phyloP scores from a whole-genome alignment of 2,329 filamentous ascomycete species.

The Exophiala mesophila region DNA sequence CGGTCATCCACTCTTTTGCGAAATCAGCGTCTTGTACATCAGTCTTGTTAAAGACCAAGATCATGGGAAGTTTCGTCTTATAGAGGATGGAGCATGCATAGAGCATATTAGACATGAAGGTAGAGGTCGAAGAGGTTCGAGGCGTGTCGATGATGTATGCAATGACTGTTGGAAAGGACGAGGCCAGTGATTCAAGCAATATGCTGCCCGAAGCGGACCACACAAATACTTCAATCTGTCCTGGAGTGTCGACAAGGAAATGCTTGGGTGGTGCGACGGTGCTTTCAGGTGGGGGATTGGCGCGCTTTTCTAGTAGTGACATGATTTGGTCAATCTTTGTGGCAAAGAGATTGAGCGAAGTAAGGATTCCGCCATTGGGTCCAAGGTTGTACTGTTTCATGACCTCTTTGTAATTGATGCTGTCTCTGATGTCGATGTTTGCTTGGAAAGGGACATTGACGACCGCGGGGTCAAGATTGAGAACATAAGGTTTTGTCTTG shows the following conservation, averaged over 20 bases:
- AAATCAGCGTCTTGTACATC: constrained; percentile 88
- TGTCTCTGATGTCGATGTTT: constrained; percentile 98
- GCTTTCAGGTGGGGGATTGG: constrained; percentile 57
- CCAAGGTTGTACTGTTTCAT: constrained; percentile 99
- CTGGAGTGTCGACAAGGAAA: constrained; percentile 90
- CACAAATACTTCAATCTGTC: constrained; percentile 97
- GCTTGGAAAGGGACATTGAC: constrained; percentile 88
- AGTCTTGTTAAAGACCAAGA: constrained; percentile 98
- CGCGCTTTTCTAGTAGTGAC: constrained; percentile 80
- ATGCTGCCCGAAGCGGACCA: constrained; percentile 97
- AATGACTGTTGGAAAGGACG: constrained; percentile 91
- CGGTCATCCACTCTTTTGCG: constrained; percentile 98
- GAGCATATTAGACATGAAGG: constrained; percentile 99
- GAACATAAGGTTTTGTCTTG: constrained; percentile 79
- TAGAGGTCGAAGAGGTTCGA: constrained; percentile 83
- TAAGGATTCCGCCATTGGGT: constrained; percentile 94
- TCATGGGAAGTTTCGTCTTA: constrained; percentile 98
- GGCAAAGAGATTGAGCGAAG: constrained; percentile 90
- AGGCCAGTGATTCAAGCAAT: constrained; percentile 84
- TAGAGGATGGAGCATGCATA: constrained; percentile 98
- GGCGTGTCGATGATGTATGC: constrained; percentile 98
- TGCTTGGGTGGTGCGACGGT: constrained; percentile 66
- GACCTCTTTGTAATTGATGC: constrained; percentile 98
- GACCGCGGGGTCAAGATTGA: constrained; percentile 96
- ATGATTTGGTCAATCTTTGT: constrained; percentile 98